A percentile compares a stretch with the other conserved stretches of the same genome.
Conservation (phyloP, 1,284 basidiomycete species). For the Xerocomus amazonicus region DNA sequence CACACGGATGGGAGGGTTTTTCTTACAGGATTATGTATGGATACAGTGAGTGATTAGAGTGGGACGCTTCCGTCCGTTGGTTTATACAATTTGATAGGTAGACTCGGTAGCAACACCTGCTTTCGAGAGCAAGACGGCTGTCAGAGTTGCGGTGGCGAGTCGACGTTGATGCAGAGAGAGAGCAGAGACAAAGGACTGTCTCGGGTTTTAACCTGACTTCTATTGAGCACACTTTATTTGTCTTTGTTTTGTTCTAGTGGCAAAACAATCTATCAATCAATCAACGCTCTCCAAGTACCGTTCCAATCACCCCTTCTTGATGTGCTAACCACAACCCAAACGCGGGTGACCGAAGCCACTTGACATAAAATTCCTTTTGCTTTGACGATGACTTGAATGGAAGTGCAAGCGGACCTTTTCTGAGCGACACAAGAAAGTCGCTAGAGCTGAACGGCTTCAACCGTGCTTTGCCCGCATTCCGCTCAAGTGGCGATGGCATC, state of each 20-base stretch:
- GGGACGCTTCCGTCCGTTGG: slow-evolving; percentile 14
- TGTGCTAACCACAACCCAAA: slow-evolving; percentile 75
- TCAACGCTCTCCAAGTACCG: no score
- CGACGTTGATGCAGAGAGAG: slow-evolving; percentile 10
- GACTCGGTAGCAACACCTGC: slow-evolving; percentile 10
- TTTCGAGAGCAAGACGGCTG: neutral
- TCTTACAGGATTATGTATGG: slow-evolving; percentile 36
- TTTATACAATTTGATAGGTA: slow-evolving; percentile 30
- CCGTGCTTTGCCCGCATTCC: slow-evolving; percentile 29
- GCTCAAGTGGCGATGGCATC: slow-evolving; percentile 66
- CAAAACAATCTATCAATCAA: no score
- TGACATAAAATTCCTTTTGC: slow-evolving; percentile 68
- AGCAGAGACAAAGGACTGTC: slow-evolving; percentile 5
- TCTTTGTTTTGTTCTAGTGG: neutral
- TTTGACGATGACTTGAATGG: slow-evolving; percentile 68
- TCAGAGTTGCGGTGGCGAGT: neutral
- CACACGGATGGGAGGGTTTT: slow-evolving; percentile 9
- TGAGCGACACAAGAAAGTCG: slow-evolving; percentile 81
- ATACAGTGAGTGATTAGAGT: slow-evolving; percentile 29
- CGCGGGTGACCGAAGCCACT: slow-evolving; percentile 66
- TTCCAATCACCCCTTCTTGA: slow-evolving; percentile 66
- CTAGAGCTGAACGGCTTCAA: slow-evolving; percentile 78
- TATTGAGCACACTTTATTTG: slow-evolving; percentile 26
- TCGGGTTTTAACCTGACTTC: slow-evolving; percentile 7
- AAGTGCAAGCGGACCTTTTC: slow-evolving; percentile 71